phyloP scores from a whole-genome alignment of 805 yeast genomes.

The Saccharomycopsis capsularis region DNA sequence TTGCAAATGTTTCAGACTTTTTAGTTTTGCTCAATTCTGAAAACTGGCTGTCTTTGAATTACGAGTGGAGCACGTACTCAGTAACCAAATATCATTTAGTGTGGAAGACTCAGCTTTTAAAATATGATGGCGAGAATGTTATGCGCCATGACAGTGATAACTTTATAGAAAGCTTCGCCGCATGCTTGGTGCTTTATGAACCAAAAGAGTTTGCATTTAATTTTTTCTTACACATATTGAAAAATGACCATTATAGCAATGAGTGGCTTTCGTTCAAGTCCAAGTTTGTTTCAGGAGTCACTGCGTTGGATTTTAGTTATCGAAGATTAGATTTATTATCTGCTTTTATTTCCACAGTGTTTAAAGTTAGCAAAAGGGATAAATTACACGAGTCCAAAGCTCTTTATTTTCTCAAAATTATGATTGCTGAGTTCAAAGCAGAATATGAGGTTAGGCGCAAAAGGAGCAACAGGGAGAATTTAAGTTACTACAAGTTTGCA shows the following conservation, averaged over 20 bases:
- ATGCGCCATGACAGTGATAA: constrained; percentile 10
- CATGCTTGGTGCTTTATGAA: constrained; percentile 1
- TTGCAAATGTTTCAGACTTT: constrained; percentile 14
- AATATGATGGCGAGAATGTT: constrained; percentile 2
- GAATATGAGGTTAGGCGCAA: constrained; percentile 4
- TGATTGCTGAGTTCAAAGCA: constrained; percentile 9
- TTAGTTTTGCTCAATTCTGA: constrained; percentile 13
- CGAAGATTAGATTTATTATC: constrained; percentile 4
- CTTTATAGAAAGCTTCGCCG: constrained; percentile 11
- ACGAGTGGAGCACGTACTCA: constrained; percentile 14
- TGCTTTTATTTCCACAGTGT: constrained; percentile 1
- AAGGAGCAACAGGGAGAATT: neutral
- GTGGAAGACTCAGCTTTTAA: constrained; percentile 14
- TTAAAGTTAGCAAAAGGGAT: neutral
- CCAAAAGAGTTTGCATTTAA: constrained; percentile 1
- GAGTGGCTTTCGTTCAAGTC: constrained; percentile 7
- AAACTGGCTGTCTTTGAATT: constrained; percentile 18
- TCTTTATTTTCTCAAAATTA: neutral
- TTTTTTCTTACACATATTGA: constrained; percentile 6
- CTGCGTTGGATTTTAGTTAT: constrained; percentile 4
- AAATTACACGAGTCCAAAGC: neutral
- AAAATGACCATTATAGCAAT: neutral
- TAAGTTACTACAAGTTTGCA: constrained; percentile 8
- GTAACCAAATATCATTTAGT: constrained; percentile 8
- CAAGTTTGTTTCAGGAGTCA: neutral